Evolutionary conservation across 2,329 filamentous ascomycete genomes (phyloP).

Genomic region (Alternaria brassicicola): DNA sequence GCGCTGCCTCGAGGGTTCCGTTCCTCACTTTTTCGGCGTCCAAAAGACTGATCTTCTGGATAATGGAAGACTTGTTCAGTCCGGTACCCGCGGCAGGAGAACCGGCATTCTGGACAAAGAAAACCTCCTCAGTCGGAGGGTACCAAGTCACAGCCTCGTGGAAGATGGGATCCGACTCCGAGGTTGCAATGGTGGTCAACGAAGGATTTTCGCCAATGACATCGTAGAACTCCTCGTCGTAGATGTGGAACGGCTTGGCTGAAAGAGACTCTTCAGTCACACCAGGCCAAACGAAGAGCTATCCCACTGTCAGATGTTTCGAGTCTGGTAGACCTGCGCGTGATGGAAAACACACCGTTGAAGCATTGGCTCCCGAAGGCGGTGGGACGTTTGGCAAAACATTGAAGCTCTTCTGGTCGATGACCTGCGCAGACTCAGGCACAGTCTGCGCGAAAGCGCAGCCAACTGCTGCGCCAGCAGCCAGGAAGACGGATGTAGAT

Average conservation of each 20-base stretch:
- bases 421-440: conserved; percentile 28
- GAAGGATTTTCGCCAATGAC: conserved; percentile 32
- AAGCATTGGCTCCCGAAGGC: conserved; percentile 25
- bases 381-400: conserved; percentile 27
- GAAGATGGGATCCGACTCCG: conserved; percentile 31
- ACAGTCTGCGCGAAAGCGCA: conserved; percentile 24
- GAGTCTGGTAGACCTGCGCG: background rate
- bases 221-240: conserved; percentile 34
- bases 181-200: conserved; percentile 30
- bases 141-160: conserved; percentile 36
- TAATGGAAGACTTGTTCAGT: conserved; percentile 34
- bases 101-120: conserved; percentile 35
- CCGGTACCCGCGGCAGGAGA: conserved; percentile 32
- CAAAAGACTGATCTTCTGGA: conserved; percentile 33
- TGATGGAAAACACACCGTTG: conserved; percentile 19
- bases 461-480: conserved; percentile 6
- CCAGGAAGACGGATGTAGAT: conserved; percentile 6
- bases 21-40: conserved; percentile 33
- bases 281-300: conserved; percentile 32
- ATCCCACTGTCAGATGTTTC: conserved; percentile 8
- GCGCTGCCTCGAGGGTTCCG: conserved; percentile 25
- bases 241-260: conserved; percentile 35
- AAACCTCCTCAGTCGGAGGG: conserved; percentile 30
- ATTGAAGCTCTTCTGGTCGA: conserved; percentile 32
- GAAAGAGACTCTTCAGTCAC: conserved; percentile 26